phyloP scores from a whole-genome alignment of 139 green algal genomes.

The Penium margaritaceum region DNA sequence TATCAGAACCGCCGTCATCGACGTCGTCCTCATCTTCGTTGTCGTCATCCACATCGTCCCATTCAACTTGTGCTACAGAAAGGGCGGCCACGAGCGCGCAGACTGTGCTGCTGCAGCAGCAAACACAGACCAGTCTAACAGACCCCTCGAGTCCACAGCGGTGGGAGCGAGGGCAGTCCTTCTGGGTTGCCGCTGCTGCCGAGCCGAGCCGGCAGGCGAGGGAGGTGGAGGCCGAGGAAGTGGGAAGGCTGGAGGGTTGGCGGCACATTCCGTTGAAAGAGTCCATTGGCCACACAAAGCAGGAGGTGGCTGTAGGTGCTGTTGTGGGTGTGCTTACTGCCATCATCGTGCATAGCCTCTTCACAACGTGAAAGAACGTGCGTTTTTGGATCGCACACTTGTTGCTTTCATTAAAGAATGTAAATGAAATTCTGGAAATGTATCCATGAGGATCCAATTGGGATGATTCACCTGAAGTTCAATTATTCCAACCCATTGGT shows the following conservation, averaged over 20 bases:
- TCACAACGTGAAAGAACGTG: no score
- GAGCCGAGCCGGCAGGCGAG: conserved; percentile 18
- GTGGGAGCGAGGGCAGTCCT: conserved; percentile 7
- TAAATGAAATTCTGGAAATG: no score
- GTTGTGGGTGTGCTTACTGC: conserved; percentile 17
- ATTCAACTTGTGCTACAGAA: no score
- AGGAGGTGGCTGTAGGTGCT: conserved; percentile 31
- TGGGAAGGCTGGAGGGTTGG: conserved; percentile 27
- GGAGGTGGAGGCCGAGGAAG: conserved; percentile 28
- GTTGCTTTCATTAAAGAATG: no score
- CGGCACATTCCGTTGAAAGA: conserved; percentile 39
- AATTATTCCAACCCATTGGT: no score
- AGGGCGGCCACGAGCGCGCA: not conserved
- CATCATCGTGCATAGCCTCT: no score
- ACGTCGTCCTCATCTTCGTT: not conserved
- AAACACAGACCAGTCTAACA: no score
- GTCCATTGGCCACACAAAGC: conserved; percentile 40
- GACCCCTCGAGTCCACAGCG: not conserved
- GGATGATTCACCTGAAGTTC: no score
- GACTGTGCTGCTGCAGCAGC: no score
- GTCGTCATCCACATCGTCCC: not conserved
- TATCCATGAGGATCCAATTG: no score
- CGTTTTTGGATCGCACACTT: no score
- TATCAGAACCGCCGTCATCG: no score
- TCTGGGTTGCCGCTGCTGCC: conserved; percentile 3